Evolutionary conservation across 108 stramenopile species (phyloP), one percentile per base, ranked within the genome.

Genomic region (Cyclotella cryptica): DNA sequence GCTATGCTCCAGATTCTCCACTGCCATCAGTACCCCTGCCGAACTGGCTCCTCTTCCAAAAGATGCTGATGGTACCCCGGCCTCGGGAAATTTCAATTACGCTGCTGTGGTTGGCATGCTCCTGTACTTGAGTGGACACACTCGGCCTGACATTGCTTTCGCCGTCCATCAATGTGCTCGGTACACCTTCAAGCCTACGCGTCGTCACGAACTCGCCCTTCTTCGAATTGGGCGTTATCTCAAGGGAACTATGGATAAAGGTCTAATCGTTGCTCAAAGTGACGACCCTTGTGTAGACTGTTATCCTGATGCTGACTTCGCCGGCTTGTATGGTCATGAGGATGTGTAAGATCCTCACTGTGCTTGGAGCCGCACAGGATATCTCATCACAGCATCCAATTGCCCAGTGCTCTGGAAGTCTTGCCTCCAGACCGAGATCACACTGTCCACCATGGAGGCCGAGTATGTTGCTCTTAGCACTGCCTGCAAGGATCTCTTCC

Each of bases 291-390:
- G 35, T 9, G 22, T 88, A 40, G 84, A 87, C 24, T 79, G 62
- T 18, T 86, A 66, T 82, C 88, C 57, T 21, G 57, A 58, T 28
- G 57, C 57, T 58, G 57, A 58, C 14, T 58, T 58, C 9, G 57
- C 57, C 43, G n/a, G n/a, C n/a, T n/a, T 76, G 15, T 89, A 8
- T 58, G 69, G 43, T 72, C 13, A 14, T 3, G 75, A 18, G 85
- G 85, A n/a, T 66, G 84, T 3, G 83, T 84, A 45, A 85, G 88
- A 29, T 85, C 82, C 87, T 15, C 46, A 46, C 9, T 58, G 69
- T 54, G 77, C 13, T 3, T 3, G 75, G 15, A 86, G 85, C 26
- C 66, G 85, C 10, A 86, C 85, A 40, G 85, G 88, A 19, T 86
- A 82, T 59, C 51, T 88, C 52, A 79, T 86, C 65, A 28, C 6